phyloP scores from a whole-genome alignment of 257 asterid genomes.

The Mitragyna speciosa region DNA sequence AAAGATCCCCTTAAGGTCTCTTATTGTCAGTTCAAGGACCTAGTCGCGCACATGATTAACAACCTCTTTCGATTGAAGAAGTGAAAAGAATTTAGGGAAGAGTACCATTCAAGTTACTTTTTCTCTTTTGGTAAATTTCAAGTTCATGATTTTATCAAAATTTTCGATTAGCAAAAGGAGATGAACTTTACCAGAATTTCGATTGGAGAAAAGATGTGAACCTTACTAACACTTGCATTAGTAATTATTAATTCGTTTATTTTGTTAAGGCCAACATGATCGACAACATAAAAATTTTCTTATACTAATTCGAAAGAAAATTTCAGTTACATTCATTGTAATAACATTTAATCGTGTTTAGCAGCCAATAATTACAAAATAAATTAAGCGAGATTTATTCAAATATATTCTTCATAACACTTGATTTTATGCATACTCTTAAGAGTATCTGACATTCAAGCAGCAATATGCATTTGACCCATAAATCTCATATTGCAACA shows the following conservation, averaged over 20 bases:
- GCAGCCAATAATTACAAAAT: neutral
- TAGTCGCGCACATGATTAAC: conserved; percentile 19
- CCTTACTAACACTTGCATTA: neutral
- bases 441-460: neutral
- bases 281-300: neutral
- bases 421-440: neutral
- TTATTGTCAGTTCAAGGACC: neutral
- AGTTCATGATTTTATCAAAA: neutral
- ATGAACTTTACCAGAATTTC: neutral
- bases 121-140: neutral
- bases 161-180: neutral
- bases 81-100: neutral
- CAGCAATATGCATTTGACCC: neutral
- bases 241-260: neutral
- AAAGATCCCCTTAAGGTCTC: conserved; percentile 6
- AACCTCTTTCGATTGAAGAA: neutral
- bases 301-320: neutral
- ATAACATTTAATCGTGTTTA: neutral
- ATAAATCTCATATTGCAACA: neutral
- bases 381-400: neutral
- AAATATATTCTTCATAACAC: neutral
- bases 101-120: neutral
- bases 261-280: neutral
- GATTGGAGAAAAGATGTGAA: neutral
- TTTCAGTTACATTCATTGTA: neutral